Evolutionary conservation across 2,329 filamentous ascomycete species (phyloP), one percentile per base, ranked within the genome.

Genomic region (Raffaelea deltoideospora): DNA sequence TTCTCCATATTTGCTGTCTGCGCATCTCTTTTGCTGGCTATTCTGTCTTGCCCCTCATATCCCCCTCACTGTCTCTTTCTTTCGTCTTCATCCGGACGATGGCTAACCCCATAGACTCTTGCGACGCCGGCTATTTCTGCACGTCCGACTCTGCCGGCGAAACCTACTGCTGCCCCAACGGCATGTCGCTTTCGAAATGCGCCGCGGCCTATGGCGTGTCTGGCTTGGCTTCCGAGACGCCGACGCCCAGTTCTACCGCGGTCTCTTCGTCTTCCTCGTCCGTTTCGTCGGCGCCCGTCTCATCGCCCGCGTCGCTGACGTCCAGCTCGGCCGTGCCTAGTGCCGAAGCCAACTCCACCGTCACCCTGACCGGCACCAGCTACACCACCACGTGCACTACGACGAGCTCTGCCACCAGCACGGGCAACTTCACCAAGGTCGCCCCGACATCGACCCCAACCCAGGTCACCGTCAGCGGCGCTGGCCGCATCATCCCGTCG

Each of bases 91-190:
- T 22, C 24, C 11, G n/a, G n/a, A 15, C 23, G 3, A 22, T 11
- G 28, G 33, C 38, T 42, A 30, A 42, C 40, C 18, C 10, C 9
- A 1, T n/a, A 76, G 72, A 72, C 54, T 70, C 72, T 23, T 79
- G 74, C 52, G 64, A 72, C 23, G 52, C 56, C 14, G 71, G 69
- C 34, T 79, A 68, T 60, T 78, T 69, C 61, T 79, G 75, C 59
- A 37, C 47, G 5, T 38, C 28, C 30, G 64, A 69, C n/a, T 65
- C 75, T 50, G 51, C 54, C 36, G 53, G 56, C 37, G 56, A 62
- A 39, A 76, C 72, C 24, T 67, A 67, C 59, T 79, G 74, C 61
- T 79, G 74, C 55, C 70, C 71, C 30, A 55, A 74, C 31, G 60
- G 57, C 42, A 59, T 69, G 60, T 59, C 64, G 42, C 59, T 75